These are phyloP conservation scores for Fusarium sp. DNA, from an alignment of 2,329 filamentous ascomycete species.

Conservation along the genomic window DNA sequence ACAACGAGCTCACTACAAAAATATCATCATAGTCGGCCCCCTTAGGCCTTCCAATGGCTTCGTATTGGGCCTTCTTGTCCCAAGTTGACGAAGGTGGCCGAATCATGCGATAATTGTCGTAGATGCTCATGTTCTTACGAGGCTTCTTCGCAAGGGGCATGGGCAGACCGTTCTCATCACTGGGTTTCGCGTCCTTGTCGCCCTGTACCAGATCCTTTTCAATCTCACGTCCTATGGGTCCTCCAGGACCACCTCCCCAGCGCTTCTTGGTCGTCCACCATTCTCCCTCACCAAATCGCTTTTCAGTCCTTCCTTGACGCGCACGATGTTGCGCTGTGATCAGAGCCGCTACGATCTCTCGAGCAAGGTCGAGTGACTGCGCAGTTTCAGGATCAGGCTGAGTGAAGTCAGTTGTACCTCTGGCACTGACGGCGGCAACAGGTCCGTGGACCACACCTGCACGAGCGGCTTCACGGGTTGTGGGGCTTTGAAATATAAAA, in stretches of 20 bases:
- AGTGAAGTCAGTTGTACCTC: constrained; percentile 66
- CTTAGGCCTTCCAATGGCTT: constrained; percentile 64
- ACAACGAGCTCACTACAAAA: constrained; percentile 70
- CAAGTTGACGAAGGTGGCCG: constrained; percentile 68
- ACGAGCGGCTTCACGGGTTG: constrained; percentile 70
- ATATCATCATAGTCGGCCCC: constrained; percentile 69
- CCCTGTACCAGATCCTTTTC: constrained; percentile 61
- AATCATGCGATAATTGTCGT: constrained; percentile 74
- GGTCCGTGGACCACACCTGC: constrained; percentile 72
- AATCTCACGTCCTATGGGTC: constrained; percentile 72
- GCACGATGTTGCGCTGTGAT: constrained; percentile 73
- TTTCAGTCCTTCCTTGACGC: constrained; percentile 68
- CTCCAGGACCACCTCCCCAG: constrained; percentile 73
- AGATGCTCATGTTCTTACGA: constrained; percentile 68
- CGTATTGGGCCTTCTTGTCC: constrained; percentile 71
- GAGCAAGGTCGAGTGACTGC: constrained; percentile 70
- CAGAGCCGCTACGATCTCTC: constrained; percentile 71
- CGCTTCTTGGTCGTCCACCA: constrained; percentile 73
- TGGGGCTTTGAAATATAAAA: constrained; percentile 71
- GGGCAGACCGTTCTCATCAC: constrained; percentile 45
- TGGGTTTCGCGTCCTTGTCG: constrained; percentile 58
- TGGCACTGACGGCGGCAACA: constrained; percentile 69
- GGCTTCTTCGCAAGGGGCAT: constrained; percentile 58
- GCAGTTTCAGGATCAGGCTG: constrained; percentile 62
- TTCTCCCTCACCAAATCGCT: constrained; percentile 66